These are phyloP conservation scores for Globisporangium cederbergense DNA, from an alignment of 352 stramenopile species.

Conservation along the genomic window DNA sequence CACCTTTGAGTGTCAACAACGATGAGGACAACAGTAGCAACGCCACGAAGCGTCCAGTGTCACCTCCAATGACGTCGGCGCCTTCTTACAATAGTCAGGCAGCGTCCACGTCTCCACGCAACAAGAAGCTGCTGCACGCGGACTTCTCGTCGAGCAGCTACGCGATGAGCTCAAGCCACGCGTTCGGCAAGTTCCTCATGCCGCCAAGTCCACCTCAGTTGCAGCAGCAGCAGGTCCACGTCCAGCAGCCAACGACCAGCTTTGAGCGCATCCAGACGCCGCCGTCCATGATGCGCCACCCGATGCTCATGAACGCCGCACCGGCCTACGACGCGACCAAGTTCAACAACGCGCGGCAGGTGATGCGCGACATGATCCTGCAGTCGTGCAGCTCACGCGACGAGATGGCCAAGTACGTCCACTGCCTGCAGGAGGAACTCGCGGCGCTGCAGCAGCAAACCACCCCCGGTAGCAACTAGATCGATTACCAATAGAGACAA, in stretches of 20 bases:
- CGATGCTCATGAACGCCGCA: conserved; percentile 22
- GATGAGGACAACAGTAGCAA: conserved; percentile 1
- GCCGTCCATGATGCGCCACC: conserved; percentile 23
- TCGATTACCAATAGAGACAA: not conserved
- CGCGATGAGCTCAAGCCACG: not conserved
- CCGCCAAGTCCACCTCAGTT: conserved; percentile 4
- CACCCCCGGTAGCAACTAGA: conserved; percentile 1
- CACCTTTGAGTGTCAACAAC: conserved; percentile 19
- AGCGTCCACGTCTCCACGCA: conserved; percentile 38
- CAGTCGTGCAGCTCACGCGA: conserved; percentile 46
- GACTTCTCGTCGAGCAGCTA: conserved; percentile 22
- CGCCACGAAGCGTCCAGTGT: conserved; percentile 25
- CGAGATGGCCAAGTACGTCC: conserved; percentile 53
- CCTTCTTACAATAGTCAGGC: conserved; percentile 42
- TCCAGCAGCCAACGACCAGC: not conserved
- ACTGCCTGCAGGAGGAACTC: conserved; percentile 52
- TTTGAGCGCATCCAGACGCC: conserved; percentile 8
- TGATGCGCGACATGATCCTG: conserved; percentile 48
- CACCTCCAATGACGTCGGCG: conserved; percentile 29
- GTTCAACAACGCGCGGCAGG: conserved; percentile 32
- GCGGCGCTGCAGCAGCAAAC: conserved; percentile 34
- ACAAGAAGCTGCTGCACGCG: conserved; percentile 40
- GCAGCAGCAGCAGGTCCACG: not conserved
- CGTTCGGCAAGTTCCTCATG: conserved; percentile 15
- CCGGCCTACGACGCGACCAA: conserved; percentile 23